Percentiles rank a stretch among this genome's conserved stretches.
Conservation (phyloP, 495 filamentous ascomycete species). For the Symbiotaphrina buchneri region DNA sequence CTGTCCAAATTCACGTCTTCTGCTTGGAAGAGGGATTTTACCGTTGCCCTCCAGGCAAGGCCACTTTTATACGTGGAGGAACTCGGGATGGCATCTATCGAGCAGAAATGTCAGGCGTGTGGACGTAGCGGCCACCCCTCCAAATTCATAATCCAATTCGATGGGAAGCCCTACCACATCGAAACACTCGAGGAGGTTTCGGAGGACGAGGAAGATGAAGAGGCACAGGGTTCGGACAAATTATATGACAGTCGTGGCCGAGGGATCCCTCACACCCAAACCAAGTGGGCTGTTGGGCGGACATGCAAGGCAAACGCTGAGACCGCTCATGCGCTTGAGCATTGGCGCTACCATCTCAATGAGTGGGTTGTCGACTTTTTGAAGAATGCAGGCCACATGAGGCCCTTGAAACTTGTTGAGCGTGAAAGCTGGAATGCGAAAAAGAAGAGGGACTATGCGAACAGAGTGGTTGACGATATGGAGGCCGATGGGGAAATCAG, state of each 20-base stretch:
- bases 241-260: conserved; percentile 11
- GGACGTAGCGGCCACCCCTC: conserved; percentile 46
- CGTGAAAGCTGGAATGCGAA: conserved; percentile 28
- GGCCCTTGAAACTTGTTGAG: conserved; percentile 26
- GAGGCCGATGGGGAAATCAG: conserved; percentile 27
- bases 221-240: conserved; percentile 4
- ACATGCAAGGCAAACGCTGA: conserved; percentile 45
- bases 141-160: conserved; percentile 34
- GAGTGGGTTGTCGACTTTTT: conserved; percentile 44
- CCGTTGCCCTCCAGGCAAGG: conserved; percentile 36
- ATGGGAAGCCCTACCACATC: conserved; percentile 46
- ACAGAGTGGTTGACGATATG: conserved; percentile 34
- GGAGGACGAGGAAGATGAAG: conserved; percentile 16
- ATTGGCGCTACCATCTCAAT: conserved; percentile 59
- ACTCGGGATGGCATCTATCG: conserved; percentile 6
- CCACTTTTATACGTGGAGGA: conserved; percentile 23
- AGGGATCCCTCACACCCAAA: conserved; percentile 9
- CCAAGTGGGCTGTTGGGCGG: conserved; percentile 15
- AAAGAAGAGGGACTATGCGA: conserved; percentile 27
- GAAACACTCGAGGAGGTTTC: conserved; percentile 41
- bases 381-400: conserved; percentile 24
- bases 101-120: conserved; percentile 48
- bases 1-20: conserved; percentile 52
- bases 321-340: conserved; percentile 43
- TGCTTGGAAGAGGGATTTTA: conserved; percentile 48